These are phyloP conservation scores for Sporothrix brunneoviolacea DNA, from an alignment of 2,329 filamentous ascomycete species.

Conservation along the genomic window DNA sequence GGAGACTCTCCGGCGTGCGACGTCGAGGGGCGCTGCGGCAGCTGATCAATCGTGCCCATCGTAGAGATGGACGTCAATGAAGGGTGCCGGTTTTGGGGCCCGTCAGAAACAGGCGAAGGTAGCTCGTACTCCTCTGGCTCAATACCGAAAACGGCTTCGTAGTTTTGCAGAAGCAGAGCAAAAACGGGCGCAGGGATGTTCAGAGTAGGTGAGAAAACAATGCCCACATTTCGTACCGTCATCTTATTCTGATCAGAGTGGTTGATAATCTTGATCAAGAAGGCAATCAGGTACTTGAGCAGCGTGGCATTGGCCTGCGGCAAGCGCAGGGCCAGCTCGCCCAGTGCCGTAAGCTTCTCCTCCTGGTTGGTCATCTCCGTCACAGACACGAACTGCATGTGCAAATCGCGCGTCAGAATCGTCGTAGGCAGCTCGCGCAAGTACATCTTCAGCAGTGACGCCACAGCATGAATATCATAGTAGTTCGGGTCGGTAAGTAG, in stretches of 20 bases:
- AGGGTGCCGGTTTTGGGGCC: slow-evolving; percentile 19
- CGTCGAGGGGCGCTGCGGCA: slow-evolving; percentile 43
- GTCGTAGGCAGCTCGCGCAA: slow-evolving; percentile 85
- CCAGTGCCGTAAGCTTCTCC: slow-evolving; percentile 72
- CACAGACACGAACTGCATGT: slow-evolving; percentile 78
- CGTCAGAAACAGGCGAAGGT: slow-evolving; percentile 37
- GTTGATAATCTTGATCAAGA: slow-evolving; percentile 87
- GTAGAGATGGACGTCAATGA: slow-evolving; percentile 19
- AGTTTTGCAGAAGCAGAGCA: slow-evolving; percentile 87
- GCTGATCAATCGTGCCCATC: slow-evolving; percentile 18
- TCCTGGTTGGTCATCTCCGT: slow-evolving; percentile 69
- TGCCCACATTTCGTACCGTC: slow-evolving; percentile 94
- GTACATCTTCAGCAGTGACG: slow-evolving; percentile 89
- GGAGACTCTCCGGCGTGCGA: slow-evolving; percentile 44
- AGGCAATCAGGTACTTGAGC: slow-evolving; percentile 76
- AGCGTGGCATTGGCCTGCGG: slow-evolving; percentile 75
- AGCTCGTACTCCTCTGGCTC: slow-evolving; percentile 59
- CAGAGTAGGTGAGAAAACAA: slow-evolving; percentile 94
- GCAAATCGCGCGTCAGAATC: slow-evolving; percentile 83
- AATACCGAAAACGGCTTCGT: slow-evolving; percentile 74
- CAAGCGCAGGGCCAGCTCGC: slow-evolving; percentile 70
- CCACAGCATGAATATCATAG: slow-evolving; percentile 93
- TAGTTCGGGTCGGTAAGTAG: slow-evolving; percentile 75
- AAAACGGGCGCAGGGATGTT: slow-evolving; percentile 96
- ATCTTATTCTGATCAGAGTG: slow-evolving; percentile 92